These are phyloP conservation scores for Aegilops speltoides DNA, from an alignment of 176 grass and related monocot species.

Conservation along the genomic window DNA sequence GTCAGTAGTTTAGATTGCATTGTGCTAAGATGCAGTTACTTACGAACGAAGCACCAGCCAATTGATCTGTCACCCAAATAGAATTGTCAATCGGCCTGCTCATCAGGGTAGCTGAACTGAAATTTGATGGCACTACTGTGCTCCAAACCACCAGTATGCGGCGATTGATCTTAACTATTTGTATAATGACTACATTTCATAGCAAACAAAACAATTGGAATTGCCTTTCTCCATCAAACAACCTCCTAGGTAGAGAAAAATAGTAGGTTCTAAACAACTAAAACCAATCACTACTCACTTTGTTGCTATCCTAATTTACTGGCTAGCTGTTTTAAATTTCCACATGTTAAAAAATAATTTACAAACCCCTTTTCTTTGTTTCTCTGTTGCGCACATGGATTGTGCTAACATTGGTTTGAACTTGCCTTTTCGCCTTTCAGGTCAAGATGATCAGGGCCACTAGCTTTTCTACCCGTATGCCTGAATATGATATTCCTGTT, in stretches of 20 bases:
- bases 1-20: conserved; percentile 36
- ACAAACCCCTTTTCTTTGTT: not conserved
- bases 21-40: not conserved
- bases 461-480: conserved; percentile 77
- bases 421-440: conserved; percentile 38
- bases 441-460: conserved; percentile 75
- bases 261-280: not conserved
- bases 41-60: not conserved
- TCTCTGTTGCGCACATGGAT: not conserved
- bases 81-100: not conserved
- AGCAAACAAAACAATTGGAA: not conserved
- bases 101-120: not conserved
- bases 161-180: not conserved
- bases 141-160: not conserved
- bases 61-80: not conserved
- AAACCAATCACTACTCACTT: not conserved
- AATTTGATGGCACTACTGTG: conserved; percentile 3
- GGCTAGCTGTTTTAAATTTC: not conserved
- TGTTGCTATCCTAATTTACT: not conserved
- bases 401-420: conserved; percentile 3
- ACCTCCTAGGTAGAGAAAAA: not conserved
- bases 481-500: conserved; percentile 77
- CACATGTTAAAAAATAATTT: not conserved
- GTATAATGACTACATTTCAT: not conserved
- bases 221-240: not conserved